Base-by-base conservation (phyloP, 164 flowering plant species). In the Kalanchoe fedtschenkoi region DNA sequence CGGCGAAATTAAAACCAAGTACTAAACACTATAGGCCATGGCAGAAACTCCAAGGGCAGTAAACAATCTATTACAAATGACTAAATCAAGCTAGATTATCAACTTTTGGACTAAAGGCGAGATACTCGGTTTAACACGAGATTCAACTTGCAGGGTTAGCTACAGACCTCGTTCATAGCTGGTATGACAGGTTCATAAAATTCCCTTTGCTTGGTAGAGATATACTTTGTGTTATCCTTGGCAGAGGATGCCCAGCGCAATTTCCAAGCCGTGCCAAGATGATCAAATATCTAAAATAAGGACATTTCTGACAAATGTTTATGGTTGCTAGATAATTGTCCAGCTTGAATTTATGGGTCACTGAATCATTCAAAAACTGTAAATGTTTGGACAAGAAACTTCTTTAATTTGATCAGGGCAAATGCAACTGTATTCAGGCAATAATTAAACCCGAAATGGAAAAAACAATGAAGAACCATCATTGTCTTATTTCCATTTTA, bases 221-320 rank as follows among this genome's bases (percentile, higher is more conserved):
- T 41, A 16, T 44, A 58, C 30, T 71, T 71, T 42, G 34, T 39
- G 13, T 61, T 69, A 69, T 63, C 70, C 70, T 2, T 19, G 10
- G 69, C 33, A 65, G 78, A 71, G 38, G 74, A 46, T 53, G 46
- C 44, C 98, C 98, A 92, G 5, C 96, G 89, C 47, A 88, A 70
- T 73, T 73, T 77, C 98, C 98, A 92, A 66, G 89, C 84, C 72
- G 78, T 71, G 54, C 89, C 90, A 69, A 92, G 88, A 79, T 92
- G 98, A 68, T 83, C 75, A 61, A 92, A 73, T 5, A 88, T 89
- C 98, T 92, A 79, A 62, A 77, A 1, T 60, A 58, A 17, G 66
- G 53, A 9, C 61, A 33, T 33, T 3, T 14, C 4, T 21, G 9
- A 56, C 6, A 29, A 34, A 33, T 33, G 41, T 11, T 34, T 26